Conservation (phyloP, 306 rosid genomes). For the Rubus idaeus region DNA sequence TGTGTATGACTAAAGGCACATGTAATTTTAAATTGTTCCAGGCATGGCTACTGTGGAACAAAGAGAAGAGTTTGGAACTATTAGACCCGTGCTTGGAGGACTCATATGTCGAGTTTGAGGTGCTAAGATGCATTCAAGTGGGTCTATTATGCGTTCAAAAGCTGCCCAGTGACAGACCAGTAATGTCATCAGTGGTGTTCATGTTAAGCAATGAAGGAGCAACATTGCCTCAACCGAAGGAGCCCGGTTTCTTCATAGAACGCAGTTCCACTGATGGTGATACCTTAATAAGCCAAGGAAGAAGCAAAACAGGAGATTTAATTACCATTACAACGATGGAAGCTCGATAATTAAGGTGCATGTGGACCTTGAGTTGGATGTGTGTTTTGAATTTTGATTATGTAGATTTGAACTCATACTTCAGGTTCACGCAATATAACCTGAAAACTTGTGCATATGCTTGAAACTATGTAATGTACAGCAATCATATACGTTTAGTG, state of each 20-base stretch:
- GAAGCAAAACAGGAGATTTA: neutral
- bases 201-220: slow-evolving; percentile 14
- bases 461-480: no score
- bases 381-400: no score
- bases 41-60: slow-evolving; percentile 16
- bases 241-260: slow-evolving; percentile 25
- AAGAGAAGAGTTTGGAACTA: slow-evolving; percentile 7
- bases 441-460: no score
- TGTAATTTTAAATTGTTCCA: neutral
- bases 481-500: no score
- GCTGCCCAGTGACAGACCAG: slow-evolving; percentile 1
- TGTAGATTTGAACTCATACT: no score
- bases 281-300: neutral
- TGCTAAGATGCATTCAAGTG: slow-evolving; percentile 20
- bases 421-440: no score
- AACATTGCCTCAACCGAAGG: slow-evolving; percentile 12
- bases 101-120: neutral
- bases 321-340: neutral
- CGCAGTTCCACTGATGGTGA: neutral
- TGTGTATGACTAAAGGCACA: neutral
- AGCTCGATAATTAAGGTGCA: slow-evolving; percentile 1
- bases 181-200: slow-evolving; percentile 20
- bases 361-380: no score
- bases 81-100: slow-evolving; percentile 5
- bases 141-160: slow-evolving; percentile 22